Evolutionary conservation across 305 asterid genomes (phyloP), one percentile per base, ranked within the genome.

Genomic region (Lippia alba): DNA sequence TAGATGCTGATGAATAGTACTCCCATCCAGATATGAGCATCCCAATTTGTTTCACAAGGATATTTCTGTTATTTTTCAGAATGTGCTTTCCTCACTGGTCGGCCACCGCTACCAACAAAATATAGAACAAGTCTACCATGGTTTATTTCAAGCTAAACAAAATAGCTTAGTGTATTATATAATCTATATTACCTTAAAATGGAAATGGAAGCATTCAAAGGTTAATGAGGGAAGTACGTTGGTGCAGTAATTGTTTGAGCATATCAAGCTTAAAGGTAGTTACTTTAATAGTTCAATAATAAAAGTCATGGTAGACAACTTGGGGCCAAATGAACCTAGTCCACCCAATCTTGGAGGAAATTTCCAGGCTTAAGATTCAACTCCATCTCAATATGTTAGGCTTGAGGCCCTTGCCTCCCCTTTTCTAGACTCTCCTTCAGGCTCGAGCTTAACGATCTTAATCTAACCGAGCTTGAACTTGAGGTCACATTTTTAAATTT

Each of bases 1-100:
- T 18, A 30, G 74, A 78, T 54, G 55, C 53, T 66, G 46, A 65
- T 69, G 64, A 72, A 73, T n/a, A 30, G 19, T 34, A 76, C 44
- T 61, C 69, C 14, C 49, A 64, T 66, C 45, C 62, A 17, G 59
- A 49, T 33, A 34, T 24, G 57, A 66, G 68, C 44, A 58, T 34
- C 71, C 39, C 63, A 67, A 16, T 56, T 39, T 30, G 57, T 69
- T 65, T 60, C 34, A 33, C 64, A 63, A 41, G 66, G 66, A 56
- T 36, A n/a, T 39, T 73, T 45, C n/a, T n/a, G 39, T 36, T 24
- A 24, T 24, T 50, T 33, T 64, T 49, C 51, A 8, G 17, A 3
- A 33, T 53, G 61, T 64, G 18, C 17, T 24, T 49, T 53, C 44
- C 61, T 24, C 49, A 40, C 11, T 32, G 4, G 34, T 44, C 64